These are phyloP conservation scores for Fusarium veterinarium DNA, from an alignment of 2,329 filamentous ascomycete genomes.

Conservation along the genomic window DNA sequence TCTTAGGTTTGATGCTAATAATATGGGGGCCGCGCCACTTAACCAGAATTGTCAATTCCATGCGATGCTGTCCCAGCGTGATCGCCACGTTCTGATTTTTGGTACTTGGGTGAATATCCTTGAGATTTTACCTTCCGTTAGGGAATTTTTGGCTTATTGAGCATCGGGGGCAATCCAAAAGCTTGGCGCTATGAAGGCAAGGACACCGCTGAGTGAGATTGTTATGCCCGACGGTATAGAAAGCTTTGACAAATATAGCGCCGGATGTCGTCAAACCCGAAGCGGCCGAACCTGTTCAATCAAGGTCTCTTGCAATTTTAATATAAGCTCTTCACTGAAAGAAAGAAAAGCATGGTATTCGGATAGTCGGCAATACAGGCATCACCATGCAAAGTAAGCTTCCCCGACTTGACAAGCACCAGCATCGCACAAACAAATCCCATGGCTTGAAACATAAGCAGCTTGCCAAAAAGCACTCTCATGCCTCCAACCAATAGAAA, in stretches of 20 bases:
- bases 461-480: neutral
- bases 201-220: conserved; percentile 26
- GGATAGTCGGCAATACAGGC: neutral
- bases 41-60: neutral
- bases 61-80: too few species aligned
- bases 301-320: neutral
- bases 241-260: neutral
- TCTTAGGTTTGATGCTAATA: neutral
- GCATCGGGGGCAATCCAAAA: neutral
- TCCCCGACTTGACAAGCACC: neutral
- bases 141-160: neutral
- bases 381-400: neutral
- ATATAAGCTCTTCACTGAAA: neutral
- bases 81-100: neutral
- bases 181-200: neutral
- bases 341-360: neutral
- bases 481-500: neutral
- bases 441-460: conserved; percentile 2
- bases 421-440: neutral
- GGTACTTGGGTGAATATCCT: too few species aligned
- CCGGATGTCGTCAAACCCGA: neutral
- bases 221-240: neutral
- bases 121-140: accelerated
- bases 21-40: neutral
- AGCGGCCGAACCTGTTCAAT: neutral